Base-by-base conservation (phyloP, 306 rosid species). In the Begonia peltatifolia region DNA sequence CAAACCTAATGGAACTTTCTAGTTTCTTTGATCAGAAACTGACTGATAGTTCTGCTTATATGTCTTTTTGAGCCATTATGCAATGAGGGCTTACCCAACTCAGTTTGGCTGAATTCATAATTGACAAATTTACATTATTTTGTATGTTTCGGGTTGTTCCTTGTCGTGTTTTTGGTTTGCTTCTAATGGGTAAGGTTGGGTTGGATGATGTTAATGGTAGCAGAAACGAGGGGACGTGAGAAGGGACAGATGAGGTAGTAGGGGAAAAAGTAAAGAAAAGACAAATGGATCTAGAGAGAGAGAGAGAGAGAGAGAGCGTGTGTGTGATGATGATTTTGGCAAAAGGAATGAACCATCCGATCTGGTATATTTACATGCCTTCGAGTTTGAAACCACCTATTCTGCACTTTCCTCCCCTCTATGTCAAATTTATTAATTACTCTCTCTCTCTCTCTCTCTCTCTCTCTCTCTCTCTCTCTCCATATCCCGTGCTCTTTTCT, bases 301-400 rank as follows among this genome's bases (percentile, higher is more conserved):
- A 25, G 25, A 14, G 11, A 47, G 13, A 25, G 47, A 47, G 44
- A 55, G 6, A 64, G 72, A 60, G 73, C 65, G 68, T 63, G 71
- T 7, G 73, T 73, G 81, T 75, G 81, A 76, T 44, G 48, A 44
- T 44, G 48, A 11, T 44, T 44, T 44, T n/a, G 14, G 48, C 12
- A 44, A 44, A 56, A 46, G 56, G 53, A 68, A 71, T 66, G 60
- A 84, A 61, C 71, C 54, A 62, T 78, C 82, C 74, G 69, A 64
- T 80, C 81, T 69, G 11, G 42, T 70, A 22, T 56, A 42, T 68
- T 73, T 58, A 43, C 62, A 58, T 60, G 55, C 60, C 46, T 43
- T 43, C 49, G 51, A 44, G 23, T 42, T 64, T 55, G 64, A 66
- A 53, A 14, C 47, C 14, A 59, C 58, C 46, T 9, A 0, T 25